Conservation (phyloP, 2,329 filamentous ascomycete genomes). For the Ceratocystis cacaofunesta region DNA sequence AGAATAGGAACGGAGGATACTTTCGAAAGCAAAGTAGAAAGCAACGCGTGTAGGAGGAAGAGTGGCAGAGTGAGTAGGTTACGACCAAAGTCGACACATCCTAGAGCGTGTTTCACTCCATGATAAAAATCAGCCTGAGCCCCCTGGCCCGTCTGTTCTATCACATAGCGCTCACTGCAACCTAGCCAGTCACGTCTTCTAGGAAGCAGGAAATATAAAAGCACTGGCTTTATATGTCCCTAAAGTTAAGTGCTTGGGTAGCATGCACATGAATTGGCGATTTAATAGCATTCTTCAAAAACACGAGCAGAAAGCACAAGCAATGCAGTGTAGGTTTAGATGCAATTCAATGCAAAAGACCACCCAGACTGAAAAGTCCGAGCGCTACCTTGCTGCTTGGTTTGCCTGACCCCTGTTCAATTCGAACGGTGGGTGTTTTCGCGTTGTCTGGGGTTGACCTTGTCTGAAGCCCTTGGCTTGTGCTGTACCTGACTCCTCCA, state of each 20-base stretch:
- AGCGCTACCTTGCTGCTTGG: neutral
- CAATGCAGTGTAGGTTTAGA: neutral
- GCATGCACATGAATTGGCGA: neutral
- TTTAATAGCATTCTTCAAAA: neutral
- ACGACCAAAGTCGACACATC: neutral
- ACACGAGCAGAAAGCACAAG: neutral
- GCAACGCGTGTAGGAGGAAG: neutral
- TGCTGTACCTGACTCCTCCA: neutral
- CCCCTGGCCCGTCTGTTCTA: slow-evolving; percentile 1
- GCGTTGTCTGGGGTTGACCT: slow-evolving; percentile 8
- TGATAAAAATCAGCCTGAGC: neutral
- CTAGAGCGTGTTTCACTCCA: slow-evolving; percentile 11
- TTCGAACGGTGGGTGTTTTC: slow-evolving; percentile 6
- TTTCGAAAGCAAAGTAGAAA: neutral
- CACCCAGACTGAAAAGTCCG: neutral
- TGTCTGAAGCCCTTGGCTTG: neutral
- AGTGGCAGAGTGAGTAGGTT: neutral
- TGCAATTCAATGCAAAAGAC: neutral
- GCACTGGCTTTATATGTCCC: neutral
- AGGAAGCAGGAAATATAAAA: neutral
- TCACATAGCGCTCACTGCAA: neutral
- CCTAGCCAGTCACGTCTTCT: neutral
- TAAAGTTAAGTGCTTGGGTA: neutral
- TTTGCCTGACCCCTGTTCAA: neutral
- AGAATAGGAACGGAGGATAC: neutral